phyloP scores from a whole-genome alignment of 2,329 filamentous ascomycete genomes.

The Fusarium odoratissimum region DNA sequence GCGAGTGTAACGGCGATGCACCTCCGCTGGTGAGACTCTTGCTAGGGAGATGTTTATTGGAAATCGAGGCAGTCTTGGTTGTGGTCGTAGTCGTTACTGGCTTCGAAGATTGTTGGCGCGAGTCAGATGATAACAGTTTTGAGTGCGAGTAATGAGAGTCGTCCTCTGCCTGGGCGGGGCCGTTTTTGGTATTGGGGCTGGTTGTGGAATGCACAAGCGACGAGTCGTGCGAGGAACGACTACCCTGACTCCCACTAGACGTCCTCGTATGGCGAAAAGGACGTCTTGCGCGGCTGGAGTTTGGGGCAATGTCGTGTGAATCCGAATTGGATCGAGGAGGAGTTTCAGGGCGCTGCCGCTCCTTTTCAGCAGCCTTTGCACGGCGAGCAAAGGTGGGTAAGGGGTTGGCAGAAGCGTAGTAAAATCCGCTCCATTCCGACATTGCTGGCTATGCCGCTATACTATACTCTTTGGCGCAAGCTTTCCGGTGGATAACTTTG shows the following conservation, averaged over 20 bases:
- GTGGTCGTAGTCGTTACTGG: constrained; percentile 21
- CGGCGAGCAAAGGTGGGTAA: constrained; percentile 45
- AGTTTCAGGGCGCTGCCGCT: constrained; percentile 41
- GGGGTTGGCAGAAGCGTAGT: constrained; percentile 46
- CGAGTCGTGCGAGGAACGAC: constrained; percentile 45
- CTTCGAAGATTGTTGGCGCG: constrained; percentile 34
- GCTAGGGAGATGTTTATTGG: constrained; percentile 33
- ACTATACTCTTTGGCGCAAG: constrained; percentile 43
- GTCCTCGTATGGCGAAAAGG: constrained; percentile 41
- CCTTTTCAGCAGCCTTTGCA: constrained; percentile 46
- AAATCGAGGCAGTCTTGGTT: constrained; percentile 17
- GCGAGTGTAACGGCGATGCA: constrained; percentile 17
- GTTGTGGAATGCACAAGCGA: constrained; percentile 44
- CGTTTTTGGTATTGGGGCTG: constrained; percentile 32
- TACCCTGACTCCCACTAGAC: constrained; percentile 45
- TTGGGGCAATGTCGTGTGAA: constrained; percentile 30
- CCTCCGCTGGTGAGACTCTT: constrained; percentile 7
- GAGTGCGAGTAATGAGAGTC: constrained; percentile 34
- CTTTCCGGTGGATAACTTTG: constrained; percentile 34
- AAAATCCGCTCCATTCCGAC: constrained; percentile 50
- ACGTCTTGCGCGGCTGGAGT: constrained; percentile 30
- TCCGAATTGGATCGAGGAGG: constrained; percentile 35
- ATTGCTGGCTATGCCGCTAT: constrained; percentile 38
- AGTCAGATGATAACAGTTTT: constrained; percentile 40
- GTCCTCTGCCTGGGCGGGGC: constrained; percentile 46